A percentile compares a stretch with the other conserved stretches of the same genome.
Evolutionary conservation across 129 eudicot genomes (phyloP).

Genomic region (Helichrysum umbraculigerum): DNA sequence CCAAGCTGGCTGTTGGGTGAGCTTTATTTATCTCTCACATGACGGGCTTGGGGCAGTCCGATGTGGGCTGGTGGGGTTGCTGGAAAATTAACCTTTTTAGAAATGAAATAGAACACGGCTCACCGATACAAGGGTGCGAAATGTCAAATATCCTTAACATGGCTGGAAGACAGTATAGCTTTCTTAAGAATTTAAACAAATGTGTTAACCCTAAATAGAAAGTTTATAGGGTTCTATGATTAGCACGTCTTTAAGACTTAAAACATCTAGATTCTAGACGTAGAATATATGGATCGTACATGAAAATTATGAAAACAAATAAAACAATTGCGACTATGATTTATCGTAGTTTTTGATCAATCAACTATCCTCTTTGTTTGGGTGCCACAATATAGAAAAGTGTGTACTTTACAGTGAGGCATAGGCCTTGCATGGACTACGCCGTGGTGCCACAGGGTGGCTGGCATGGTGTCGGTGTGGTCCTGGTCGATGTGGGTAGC

Average conservation of each 20-base stretch:
- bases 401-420: too few relatives aligned
- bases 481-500: too few relatives aligned
- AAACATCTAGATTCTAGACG: neutral
- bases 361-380: neutral
- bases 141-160: neutral
- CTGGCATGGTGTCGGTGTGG: too few relatives aligned
- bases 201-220: neutral
- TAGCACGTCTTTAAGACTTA: neutral
- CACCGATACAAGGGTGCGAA: neutral
- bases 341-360: neutral
- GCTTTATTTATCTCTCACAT: too few relatives aligned
- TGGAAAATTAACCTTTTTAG: too few relatives aligned
- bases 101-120: neutral
- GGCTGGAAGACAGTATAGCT: neutral
- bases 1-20: too few relatives aligned
- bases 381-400: neutral
- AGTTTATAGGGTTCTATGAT: neutral
- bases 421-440: too few relatives aligned
- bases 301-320: neutral
- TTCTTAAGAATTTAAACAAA: neutral
- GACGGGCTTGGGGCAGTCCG: too few relatives aligned
- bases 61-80: too few relatives aligned
- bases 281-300: neutral
- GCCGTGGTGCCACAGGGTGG: too few relatives aligned
- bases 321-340: too few relatives aligned